Conservation (phyloP, 176 grass and related monocot genomes). For the Bromus sterilis region DNA sequence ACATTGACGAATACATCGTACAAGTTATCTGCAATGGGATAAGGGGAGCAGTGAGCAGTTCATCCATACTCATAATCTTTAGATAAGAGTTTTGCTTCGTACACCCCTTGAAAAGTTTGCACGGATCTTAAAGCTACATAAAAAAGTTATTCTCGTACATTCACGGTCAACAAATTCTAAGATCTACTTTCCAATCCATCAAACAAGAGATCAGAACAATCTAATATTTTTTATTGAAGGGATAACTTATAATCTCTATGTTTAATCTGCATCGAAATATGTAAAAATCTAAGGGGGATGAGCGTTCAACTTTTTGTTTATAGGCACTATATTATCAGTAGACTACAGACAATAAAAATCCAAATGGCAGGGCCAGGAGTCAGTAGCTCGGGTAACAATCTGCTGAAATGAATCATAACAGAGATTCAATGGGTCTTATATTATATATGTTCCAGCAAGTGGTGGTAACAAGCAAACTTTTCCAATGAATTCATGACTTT, state of each 20-base stretch:
- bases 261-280: no score
- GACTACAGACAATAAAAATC: background rate
- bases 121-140: no score
- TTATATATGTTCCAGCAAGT: background rate
- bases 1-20: constrained; percentile 82
- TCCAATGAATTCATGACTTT: background rate
- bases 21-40: constrained; percentile 48
- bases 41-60: constrained; percentile 2
- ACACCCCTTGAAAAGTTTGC: no score
- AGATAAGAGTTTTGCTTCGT: no score
- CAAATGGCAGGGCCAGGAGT: background rate
- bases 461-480: background rate
- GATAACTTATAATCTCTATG: no score
- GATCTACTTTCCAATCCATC: no score
- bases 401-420: background rate
- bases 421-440: background rate
- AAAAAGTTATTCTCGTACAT: no score
- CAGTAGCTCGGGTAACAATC: background rate
- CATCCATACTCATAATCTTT: background rate
- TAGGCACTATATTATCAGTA: background rate
- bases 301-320: background rate
- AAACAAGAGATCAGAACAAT: no score
- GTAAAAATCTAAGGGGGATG: background rate
- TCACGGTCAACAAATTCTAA: no score
- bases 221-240: no score